Base-by-base conservation (phyloP, 2,329 filamentous ascomycete species). In the Anthostomella pinea region DNA sequence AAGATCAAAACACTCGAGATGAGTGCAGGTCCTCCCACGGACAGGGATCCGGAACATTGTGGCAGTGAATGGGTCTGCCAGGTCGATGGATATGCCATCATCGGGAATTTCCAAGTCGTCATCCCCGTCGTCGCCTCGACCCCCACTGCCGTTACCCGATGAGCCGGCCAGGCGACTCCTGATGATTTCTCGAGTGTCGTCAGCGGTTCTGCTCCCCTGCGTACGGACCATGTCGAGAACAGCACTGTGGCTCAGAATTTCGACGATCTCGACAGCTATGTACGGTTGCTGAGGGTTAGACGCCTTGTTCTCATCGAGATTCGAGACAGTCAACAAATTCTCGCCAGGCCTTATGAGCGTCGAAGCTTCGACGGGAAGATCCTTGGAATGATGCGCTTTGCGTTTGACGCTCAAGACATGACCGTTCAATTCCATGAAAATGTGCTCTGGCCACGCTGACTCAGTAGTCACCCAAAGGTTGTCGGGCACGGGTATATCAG, bases 1-100 rank as follows among this genome's bases (percentile, higher is more conserved):
- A 6, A 96, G 77, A 58, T 97, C 91, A 57, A 97, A 96, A 57
- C 89, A 95, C 56, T 96, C 87, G 22, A 83, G 68, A 57, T 98
- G 91, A 16, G 68, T 67, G 59, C 93, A 98, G 3, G 60, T 51
- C 6, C 54, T 66, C 17, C 87, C 81, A 18, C 90, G 82, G 2
- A 83, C 87, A 1, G 93, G 91, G 0, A 74, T 70, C 5, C 75
- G 67, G 57, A 85, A 89, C 8, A 93, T 72, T 9, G 56, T 65
- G 1, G 74, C 67, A 38, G 69, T 83, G 54, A 85, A 86, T 0
- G 84, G 82, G 56, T 87, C 83, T 1, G 78, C 67, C 10, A 89
- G 63, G 41, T 81, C 73, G 35, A 89, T 70, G 3, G 70, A 71
- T 6, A 88, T 62, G 35, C 73, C 69, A 18, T 77, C 69, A 23